Base-by-base conservation (phyloP, 2,329 filamentous ascomycete species). In the Fusarium palustre region DNA sequence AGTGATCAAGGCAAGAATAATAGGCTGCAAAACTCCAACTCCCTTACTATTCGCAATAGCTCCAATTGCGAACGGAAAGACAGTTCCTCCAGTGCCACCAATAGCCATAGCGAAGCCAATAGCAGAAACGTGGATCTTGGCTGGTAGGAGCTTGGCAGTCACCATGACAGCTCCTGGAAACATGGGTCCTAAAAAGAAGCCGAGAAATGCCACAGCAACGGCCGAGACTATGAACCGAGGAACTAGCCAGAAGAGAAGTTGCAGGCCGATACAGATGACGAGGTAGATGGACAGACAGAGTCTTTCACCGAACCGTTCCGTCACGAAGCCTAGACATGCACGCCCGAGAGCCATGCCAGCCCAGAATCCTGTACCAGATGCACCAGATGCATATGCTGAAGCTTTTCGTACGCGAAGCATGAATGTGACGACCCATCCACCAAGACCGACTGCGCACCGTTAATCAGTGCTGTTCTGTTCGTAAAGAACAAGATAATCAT, bases 371-470 rank as follows among this genome's bases (percentile, higher is more conserved):
- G 91, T 92, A 0, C 87, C 88, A 0, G 88, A 88, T 78, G 92
- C 90, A 28, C 91, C 91, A n/a, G 89, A 89, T 0, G 88, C 87
- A 70, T 92, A 93, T 0, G 87, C 79, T 3, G 80, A 84, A 2
- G 88, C 91, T 8, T 89, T 80, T 16, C 92, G 86, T 12, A 92
- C 88, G 15, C 87, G 85, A 8, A 92, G 87, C 91, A 94, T 94
- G 76, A 94, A 94, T 0, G 89, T 90, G 34, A 93, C 90, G 34
- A 94, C 89, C 92, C 92, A 95, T 6, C 92, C 92, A 24, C 91
- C 91, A 2, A 93, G 83, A 0, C 88, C 89, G 50, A 91, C 80
- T 82, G 18, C 1, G 20, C 15, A 33, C 7, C 4, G 11, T 13
- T 20, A 20, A 5, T 77, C 63, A 50, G 46, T 2, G 10, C 2